Base-by-base conservation (phyloP, 73 alveolate species). In the Uronychia setigera region DNA sequence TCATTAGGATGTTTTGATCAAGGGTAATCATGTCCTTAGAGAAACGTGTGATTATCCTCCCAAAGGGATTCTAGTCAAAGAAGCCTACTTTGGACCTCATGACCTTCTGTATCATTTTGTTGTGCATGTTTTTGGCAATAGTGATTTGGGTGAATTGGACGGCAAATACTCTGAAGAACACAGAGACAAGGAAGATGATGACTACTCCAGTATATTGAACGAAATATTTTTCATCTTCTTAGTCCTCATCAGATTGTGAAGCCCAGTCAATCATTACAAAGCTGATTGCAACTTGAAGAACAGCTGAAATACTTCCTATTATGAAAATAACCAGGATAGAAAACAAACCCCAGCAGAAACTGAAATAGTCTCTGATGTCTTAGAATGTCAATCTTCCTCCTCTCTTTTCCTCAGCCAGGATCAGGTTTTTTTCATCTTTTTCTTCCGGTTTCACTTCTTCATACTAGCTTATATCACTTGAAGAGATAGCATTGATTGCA, bases 1-100 rank as follows among this genome's bases (percentile, higher is more conserved):
- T 5, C 67, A 46, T 46, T 19, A 19, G 67, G 67, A 46, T 5
- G 19, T 5, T 19, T 46, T 5, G 19, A 19, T 46, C 67, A 5
- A 46, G 5, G n/a, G 19, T 46, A 19, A 46, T 19, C 5, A 46
- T 5, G 85, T 96, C 99, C 35, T 92, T 93, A 25, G 98, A 80
- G 60, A 96, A 93, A 59, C 97, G 83, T 83, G 93, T 94, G 76
- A 96, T 77, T 34, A 96, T 90, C 74, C 96, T 89, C 26, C 99
- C 99, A 31, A 80, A 30, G 1, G 95, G 97, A 35, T 84, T 90
- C 26, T 78, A 60, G 33, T 92, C 95, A 57, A 87, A 88, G 67
- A 92, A 91, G 58, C 77, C 58, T 26, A 88, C 84, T 0, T 86
- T 82, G 0, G 97, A 85, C 80, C 89, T 88, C n/a, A 88, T 59